phyloP scores from a whole-genome alignment of 2,329 filamentous ascomycete genomes.

The Zalaria sp. region DNA sequence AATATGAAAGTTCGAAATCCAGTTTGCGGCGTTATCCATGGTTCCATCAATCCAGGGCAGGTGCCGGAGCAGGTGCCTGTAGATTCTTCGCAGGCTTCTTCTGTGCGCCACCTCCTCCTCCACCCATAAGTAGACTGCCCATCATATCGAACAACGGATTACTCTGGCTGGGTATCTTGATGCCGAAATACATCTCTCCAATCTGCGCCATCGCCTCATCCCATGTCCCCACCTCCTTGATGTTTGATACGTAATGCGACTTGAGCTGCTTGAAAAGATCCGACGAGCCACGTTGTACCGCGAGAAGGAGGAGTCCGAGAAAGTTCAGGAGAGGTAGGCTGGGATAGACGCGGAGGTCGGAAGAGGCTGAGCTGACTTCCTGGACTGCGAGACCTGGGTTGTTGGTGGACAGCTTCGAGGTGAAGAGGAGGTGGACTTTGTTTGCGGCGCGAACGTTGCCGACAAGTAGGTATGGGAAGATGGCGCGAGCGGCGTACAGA shows the following conservation, averaged over 20 bases:
- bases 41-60: conserved; percentile 14
- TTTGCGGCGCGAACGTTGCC: conserved; percentile 87
- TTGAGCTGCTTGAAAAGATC: conserved; percentile 73
- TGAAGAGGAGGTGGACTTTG: conserved; percentile 65
- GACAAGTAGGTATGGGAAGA: conserved; percentile 80
- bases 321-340: conserved; percentile 93
- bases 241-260: conserved; percentile 63
- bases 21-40: not conserved
- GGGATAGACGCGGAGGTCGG: conserved; percentile 68
- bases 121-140: conserved; percentile 82
- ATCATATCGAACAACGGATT: conserved; percentile 98
- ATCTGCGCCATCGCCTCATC: conserved; percentile 68
- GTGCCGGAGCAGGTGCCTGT: conserved; percentile 24
- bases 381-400: conserved; percentile 58
- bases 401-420: conserved; percentile 45
- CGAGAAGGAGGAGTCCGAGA: conserved; percentile 67
- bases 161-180: conserved; percentile 73
- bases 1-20: too few relatives aligned
- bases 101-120: conserved; percentile 39
- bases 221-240: conserved; percentile 64
- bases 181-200: conserved; percentile 93
- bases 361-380: conserved; percentile 59
- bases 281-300: conserved; percentile 62
- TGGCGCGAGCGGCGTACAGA: conserved; percentile 69
- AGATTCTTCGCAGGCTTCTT: conserved; percentile 32